Evolutionary conservation across 306 rosid species (phyloP), one percentile per base, ranked within the genome.

Genomic region (Elaeagnus macrophylla): DNA sequence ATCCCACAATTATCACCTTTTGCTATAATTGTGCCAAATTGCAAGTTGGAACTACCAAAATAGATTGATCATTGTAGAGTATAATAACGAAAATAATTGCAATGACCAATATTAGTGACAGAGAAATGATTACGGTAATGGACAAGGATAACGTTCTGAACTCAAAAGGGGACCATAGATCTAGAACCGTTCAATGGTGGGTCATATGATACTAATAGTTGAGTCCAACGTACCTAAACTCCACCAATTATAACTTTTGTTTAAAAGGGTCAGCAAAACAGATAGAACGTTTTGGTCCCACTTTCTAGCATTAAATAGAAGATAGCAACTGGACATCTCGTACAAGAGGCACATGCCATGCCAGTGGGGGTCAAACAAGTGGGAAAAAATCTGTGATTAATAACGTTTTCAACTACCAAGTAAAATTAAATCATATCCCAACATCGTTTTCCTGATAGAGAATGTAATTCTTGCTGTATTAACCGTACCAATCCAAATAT

Each of bases 401-500:
- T 74, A 76, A 80, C 61, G 57, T 54, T 67, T 76, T 60, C 81
- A 82, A 66, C 83, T 56, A 83, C 90, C 83, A 68, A 42, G 49
- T 50, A 53, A 67, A 65, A 10, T n/a, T n/a, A 67, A 13, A 60
- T 47, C 52, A 51, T 54, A 35, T 59, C 73, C 61, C 41, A 57
- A n/a, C n/a, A n/a, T n/a, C n/a, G n/a, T n/a, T 37, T 64, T 42
- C 41, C 48, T 65, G 55, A 5, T 17, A 18, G 62, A 14, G 37
- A 20, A 59, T 10, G 6, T 6, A 8, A 47, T 54, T 37, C 10
- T 25, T 5, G 39, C 49, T 37, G 18, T 12, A 45, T 36, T n/a
- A 53, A 62, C 18, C 10, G 18, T 12, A 57, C 57, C 61, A 44
- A 62, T 57, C 35, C 40, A 35, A 9, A 46, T 20, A 19, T 58